These are phyloP conservation scores for Paramecium pentaurelia DNA, from an alignment of 73 alveolate species.

Conservation along the genomic window DNA sequence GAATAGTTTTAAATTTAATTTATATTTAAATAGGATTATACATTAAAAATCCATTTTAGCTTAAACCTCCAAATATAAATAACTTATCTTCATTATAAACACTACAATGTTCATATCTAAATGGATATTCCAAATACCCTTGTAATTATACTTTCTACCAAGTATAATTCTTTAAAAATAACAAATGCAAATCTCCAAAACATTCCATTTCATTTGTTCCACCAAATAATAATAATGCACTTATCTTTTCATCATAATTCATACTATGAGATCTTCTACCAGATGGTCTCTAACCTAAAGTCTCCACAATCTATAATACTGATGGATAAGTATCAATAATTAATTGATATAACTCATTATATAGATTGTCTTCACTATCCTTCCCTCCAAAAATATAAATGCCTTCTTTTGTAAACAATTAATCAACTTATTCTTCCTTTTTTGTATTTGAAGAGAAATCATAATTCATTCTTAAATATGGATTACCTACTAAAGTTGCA, in stretches of 20 bases:
- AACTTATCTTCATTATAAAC: not conserved
- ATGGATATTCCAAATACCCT: not conserved
- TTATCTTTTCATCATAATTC: slow-evolving; percentile 14
- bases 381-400: not conserved
- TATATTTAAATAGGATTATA: not conserved
- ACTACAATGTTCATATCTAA: not conserved
- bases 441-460: not conserved
- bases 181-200: not conserved
- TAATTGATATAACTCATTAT: not conserved
- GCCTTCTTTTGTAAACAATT: not conserved
- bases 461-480: not conserved
- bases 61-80: not conserved
- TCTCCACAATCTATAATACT: not conserved
- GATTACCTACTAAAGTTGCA: not conserved
- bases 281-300: not conserved
- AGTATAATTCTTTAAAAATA: not conserved
- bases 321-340: not conserved
- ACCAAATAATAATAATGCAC: not conserved
- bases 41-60: not conserved
- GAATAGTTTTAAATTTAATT: not conserved
- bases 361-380: not conserved
- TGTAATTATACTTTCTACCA: not conserved
- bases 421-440: not conserved
- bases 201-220: not conserved
- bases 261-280: not conserved